Conservation (phyloP, 2,329 filamentous ascomycete species). For the Chrysoporthe austroafricana region DNA sequence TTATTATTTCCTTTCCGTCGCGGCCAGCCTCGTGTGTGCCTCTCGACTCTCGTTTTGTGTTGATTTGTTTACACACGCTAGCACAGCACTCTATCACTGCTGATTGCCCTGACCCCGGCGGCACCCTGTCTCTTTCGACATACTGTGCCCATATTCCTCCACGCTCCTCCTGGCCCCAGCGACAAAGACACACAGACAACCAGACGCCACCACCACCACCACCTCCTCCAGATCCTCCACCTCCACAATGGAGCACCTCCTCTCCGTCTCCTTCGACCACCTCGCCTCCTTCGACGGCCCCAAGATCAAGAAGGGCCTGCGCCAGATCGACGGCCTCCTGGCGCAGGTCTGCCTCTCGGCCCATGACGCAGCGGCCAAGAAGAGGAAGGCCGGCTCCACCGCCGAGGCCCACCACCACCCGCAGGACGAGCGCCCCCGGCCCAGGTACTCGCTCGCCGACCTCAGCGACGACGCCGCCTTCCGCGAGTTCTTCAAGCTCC, state of each 20-base stretch:
- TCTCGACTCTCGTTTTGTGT: background rate
- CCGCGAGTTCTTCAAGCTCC: conserved; percentile 92
- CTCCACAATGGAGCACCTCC: conserved; percentile 77
- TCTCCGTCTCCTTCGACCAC: conserved; percentile 94
- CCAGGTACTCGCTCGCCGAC: conserved; percentile 55
- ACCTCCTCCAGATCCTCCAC: too few species aligned
- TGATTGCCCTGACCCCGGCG: too few species aligned
- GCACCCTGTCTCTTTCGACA: too few species aligned
- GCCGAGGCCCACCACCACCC: background rate
- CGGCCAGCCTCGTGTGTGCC: too few species aligned
- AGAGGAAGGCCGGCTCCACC: conserved; percentile 39
- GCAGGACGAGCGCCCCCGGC: background rate
- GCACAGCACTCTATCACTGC: too few species aligned
- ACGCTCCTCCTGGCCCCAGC: too few species aligned
- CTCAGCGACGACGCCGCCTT: conserved; percentile 85
- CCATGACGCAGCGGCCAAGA: conserved; percentile 37
- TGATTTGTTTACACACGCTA: too few species aligned
- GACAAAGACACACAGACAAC: too few species aligned
- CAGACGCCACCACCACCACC: too few species aligned
- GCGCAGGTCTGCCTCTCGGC: conserved; percentile 88
- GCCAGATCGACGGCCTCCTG: conserved; percentile 90
- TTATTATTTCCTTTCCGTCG: background rate
- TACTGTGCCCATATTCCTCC: too few species aligned
- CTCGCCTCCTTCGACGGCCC: conserved; percentile 87
- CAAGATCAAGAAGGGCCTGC: conserved; percentile 91